phyloP scores from a whole-genome alignment of 495 filamentous ascomycete genomes.

The Filosporella fistucella region DNA sequence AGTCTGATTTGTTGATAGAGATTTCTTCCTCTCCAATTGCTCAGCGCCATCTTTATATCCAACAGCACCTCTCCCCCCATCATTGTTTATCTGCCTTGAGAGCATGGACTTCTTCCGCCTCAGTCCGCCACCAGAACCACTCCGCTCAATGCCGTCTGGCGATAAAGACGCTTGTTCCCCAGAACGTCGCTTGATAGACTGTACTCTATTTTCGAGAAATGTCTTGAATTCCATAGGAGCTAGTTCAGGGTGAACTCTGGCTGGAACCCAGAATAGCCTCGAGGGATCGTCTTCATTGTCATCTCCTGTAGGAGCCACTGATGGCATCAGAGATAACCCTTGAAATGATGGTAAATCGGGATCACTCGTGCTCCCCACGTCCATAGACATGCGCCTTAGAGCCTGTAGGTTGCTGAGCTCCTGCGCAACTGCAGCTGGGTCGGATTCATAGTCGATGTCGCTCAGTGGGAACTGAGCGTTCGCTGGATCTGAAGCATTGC shows the following conservation, averaged over 20 bases:
- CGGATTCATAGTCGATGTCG: constrained; percentile 87
- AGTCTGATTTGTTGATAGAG: constrained; percentile 42
- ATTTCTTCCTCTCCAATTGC: constrained; percentile 70
- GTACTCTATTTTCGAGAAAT: constrained; percentile 88
- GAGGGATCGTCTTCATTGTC: constrained; percentile 87
- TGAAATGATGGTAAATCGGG: constrained; percentile 88
- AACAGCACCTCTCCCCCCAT: constrained; percentile 52
- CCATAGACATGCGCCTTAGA: constrained; percentile 96
- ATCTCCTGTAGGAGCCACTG: constrained; percentile 67
- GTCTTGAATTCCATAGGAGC: constrained; percentile 96
- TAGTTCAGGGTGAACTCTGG: constrained; percentile 87
- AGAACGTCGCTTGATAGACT: constrained; percentile 80
- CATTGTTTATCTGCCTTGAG: constrained; percentile 81
- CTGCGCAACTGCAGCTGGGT: constrained; percentile 87
- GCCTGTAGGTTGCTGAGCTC: constrained; percentile 95
- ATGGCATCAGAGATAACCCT: constrained; percentile 52
- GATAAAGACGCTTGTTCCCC: constrained; percentile 63
- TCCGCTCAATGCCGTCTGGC: constrained; percentile 56
- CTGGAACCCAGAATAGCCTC: constrained; percentile 92
- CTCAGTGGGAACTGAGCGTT: constrained; percentile 56
- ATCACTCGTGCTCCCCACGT: constrained; percentile 84
- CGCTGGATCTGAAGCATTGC: constrained; percentile 13
- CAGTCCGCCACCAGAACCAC: constrained; percentile 54
- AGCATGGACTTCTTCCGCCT: constrained; percentile 94
- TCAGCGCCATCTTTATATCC: constrained; percentile 87